Conservation (phyloP, 139 green algal species). For the Prasinococcaceae sp. region DNA sequence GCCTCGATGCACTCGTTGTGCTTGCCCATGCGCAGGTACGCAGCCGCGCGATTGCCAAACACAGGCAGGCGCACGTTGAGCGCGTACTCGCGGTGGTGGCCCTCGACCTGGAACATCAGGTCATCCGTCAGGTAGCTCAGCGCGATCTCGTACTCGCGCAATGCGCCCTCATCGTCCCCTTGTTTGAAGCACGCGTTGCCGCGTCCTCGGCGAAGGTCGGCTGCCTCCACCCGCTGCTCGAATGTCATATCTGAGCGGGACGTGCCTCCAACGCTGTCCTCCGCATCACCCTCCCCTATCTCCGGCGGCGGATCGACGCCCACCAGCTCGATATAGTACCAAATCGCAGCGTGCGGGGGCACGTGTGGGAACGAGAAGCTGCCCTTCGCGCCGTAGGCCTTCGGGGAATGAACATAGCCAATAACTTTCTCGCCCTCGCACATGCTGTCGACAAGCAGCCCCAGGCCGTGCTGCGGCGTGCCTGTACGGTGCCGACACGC, state of each 20-base stretch:
- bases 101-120: constrained; percentile 30
- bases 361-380: constrained; percentile 32
- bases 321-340: constrained; percentile 19
- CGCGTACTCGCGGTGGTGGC: constrained; percentile 16
- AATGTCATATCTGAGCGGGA: background rate
- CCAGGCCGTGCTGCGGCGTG: too few relatives aligned
- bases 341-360: constrained; percentile 15
- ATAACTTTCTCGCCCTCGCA: constrained; percentile 8
- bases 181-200: background rate
- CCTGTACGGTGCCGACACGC: too few relatives aligned
- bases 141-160: background rate
- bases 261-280: background rate
- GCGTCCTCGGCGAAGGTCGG: too few relatives aligned
- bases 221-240: too few relatives aligned
- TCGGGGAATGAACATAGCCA: background rate
- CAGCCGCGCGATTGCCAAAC: too few relatives aligned
- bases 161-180: background rate
- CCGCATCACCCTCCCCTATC: background rate
- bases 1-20: too few relatives aligned
- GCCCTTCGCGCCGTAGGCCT: constrained; percentile 21
- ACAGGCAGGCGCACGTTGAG: constrained; percentile 19
- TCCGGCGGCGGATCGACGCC: constrained; percentile 15
- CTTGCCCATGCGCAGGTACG: too few relatives aligned
- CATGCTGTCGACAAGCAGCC: constrained; percentile 15
- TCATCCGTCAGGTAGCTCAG: constrained; percentile 23